Evolutionary conservation across 1,284 basidiomycete species (phyloP), one percentile per base, ranked within the genome.

Genomic region (Omphalotus olearius): DNA sequence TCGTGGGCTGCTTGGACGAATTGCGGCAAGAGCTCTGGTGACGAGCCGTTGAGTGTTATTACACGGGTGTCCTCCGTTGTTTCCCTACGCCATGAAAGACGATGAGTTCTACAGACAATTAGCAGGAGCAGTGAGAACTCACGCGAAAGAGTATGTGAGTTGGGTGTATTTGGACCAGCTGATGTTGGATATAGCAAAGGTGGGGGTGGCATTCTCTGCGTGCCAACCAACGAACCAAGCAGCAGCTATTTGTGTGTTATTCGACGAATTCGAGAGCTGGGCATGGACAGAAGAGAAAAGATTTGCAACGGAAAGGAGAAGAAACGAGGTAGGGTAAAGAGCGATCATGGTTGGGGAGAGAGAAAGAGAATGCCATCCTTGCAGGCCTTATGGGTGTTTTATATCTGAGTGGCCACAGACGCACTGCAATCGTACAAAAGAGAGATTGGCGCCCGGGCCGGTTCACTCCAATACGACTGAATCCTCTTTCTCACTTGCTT

Each of bases 141-240:
- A 76, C 72, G 68, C 74, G 51, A 76, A 76, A 1, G 74, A 60
- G 55, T 72, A 78, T 47, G 68, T 69, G 26, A 75, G 58, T 16
- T 66, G 59, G 6, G 66, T 73, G 50, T 73, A 74, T 58, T 69
- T 71, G 47, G 57, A 51, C 73, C 73, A 75, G 28, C 55, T 62
- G 36, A 74, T 49, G 2, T 55, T 50, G 5, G 62, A 59, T 23
- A 69, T 52, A 16, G 60, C 57, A 17, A 62, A 62, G 28, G 35
- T 23, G n/a, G 62, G 57, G 43, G 59, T 51, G 11, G 51, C 36
- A 3, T 60, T 54, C 0, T 59, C 57, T 1, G 61, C 57, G 50
- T 71, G 68, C 59, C 60, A 72, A 25, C 63, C 60, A 17, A 69
- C 59, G 28, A 62, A 66, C 64, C 65, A 70, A 4, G 60, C 59